Conservation (phyloP, 148 eudicot genomes). For the Suaeda aralocaspica region DNA sequence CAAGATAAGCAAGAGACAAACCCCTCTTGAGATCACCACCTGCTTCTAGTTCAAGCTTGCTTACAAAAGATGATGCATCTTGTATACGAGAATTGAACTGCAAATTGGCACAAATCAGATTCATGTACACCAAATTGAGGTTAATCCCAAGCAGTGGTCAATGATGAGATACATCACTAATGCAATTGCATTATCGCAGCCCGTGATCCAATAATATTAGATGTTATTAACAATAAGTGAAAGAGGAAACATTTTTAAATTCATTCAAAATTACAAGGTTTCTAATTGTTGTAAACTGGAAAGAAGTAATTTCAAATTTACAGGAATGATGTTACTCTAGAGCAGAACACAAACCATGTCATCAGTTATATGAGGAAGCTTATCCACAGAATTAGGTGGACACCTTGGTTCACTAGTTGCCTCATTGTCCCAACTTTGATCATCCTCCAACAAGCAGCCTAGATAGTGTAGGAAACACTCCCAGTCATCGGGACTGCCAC, state of each 20-base stretch:
- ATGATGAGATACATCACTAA: neutral
- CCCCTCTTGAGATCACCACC: slow-evolving; percentile 61
- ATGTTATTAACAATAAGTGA: neutral
- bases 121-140: neutral
- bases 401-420: slow-evolving; percentile 35
- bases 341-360: slow-evolving; percentile 48
- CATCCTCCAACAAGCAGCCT: slow-evolving; percentile 86
- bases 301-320: neutral
- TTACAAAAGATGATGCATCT: slow-evolving; percentile 58
- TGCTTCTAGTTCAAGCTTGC: slow-evolving; percentile 43
- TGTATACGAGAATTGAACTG: slow-evolving; percentile 76
- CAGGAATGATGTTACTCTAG: neutral
- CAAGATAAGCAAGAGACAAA: slow-evolving; percentile 73
- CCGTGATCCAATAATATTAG: neutral
- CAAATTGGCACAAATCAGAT: slow-evolving; percentile 25
- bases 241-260: neutral
- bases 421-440: slow-evolving; percentile 42
- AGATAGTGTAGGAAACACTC: slow-evolving; percentile 77
- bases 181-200: neutral
- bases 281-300: neutral
- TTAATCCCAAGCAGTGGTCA: neutral
- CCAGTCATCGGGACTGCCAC: slow-evolving; percentile 94
- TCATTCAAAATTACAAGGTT: neutral
- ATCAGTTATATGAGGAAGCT: slow-evolving; percentile 49
- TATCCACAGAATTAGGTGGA: slow-evolving; percentile 38